phyloP scores from a whole-genome alignment of 2,329 filamentous ascomycete genomes.

The Microsporum ferrugineum region DNA sequence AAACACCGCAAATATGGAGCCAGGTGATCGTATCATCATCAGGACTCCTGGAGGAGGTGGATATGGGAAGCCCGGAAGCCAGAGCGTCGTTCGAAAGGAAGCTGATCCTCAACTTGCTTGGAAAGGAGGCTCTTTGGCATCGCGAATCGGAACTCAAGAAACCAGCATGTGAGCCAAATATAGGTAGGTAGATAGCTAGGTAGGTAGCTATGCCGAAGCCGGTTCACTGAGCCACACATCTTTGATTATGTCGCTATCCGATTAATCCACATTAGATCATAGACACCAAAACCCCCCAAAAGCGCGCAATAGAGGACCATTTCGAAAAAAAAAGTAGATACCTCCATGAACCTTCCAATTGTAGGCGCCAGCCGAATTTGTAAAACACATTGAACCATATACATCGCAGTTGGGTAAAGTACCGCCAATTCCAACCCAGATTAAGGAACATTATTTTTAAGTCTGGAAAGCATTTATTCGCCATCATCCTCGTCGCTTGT shows the following conservation, averaged over 20 bases:
- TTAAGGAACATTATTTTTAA: not conserved
- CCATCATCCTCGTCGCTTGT: slow-evolving; percentile 45
- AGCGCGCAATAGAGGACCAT: not conserved
- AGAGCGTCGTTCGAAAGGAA: slow-evolving; percentile 36
- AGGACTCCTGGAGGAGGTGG: slow-evolving; percentile 30
- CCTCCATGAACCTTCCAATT: not conserved
- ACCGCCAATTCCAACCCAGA: not conserved
- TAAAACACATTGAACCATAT: not conserved
- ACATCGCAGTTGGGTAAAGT: not conserved
- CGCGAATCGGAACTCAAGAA: slow-evolving; percentile 38
- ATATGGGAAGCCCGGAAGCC: slow-evolving; percentile 40
- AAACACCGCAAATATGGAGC: slow-evolving; percentile 24
- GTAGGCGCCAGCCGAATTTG: not conserved
- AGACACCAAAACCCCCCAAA: not conserved
- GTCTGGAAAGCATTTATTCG: slow-evolving; percentile 11
- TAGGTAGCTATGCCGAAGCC: not conserved
- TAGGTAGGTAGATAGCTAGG: not conserved
- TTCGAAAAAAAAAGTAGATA: not conserved
- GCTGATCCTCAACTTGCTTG: slow-evolving; percentile 50
- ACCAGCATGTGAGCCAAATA: slow-evolving; percentile 30
- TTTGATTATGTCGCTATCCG: not conserved
- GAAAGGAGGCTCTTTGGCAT: slow-evolving; percentile 49
- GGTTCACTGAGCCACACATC: not conserved
- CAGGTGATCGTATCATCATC: slow-evolving; percentile 30
- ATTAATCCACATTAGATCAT: slow-evolving; percentile 1